Conservation (phyloP, 1,139 yeast species). For the Geotrichum histeridarum region DNA sequence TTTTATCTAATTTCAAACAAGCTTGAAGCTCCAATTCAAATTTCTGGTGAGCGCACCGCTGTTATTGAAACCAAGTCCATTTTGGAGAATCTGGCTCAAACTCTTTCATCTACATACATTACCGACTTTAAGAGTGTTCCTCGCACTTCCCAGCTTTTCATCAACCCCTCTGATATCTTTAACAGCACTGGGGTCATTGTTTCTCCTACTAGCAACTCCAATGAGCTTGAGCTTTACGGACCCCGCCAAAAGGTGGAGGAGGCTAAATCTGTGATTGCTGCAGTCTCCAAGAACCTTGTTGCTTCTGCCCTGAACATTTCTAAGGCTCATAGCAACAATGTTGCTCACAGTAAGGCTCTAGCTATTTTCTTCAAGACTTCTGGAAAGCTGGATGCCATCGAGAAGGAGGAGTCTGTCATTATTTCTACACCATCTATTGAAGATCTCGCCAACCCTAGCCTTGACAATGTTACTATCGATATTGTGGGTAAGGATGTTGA, state of each 20-base stretch:
- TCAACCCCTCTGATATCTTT: conserved; percentile 43
- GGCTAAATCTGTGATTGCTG: conserved; percentile 56
- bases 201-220: conserved; percentile 45
- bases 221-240: conserved; percentile 53
- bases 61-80: conserved; percentile 49
- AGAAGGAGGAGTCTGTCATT: conserved; percentile 45
- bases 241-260: conserved; percentile 56
- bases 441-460: conserved; percentile 38
- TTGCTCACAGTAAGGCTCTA: conserved; percentile 67
- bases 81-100: conserved; percentile 46
- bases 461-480: conserved; percentile 27
- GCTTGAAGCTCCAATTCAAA: conserved; percentile 35
- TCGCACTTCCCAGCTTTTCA: conserved; percentile 47
- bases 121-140: conserved; percentile 48
- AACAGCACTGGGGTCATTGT: conserved; percentile 60
- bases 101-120: conserved; percentile 34
- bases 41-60: conserved; percentile 62
- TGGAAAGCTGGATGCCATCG: conserved; percentile 41
- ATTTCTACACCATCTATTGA: conserved; percentile 52
- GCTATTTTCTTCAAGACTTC: conserved; percentile 59
- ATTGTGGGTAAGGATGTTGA: conserved; percentile 45
- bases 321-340: conserved; percentile 78
- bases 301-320: conserved; percentile 75
- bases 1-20: conserved; percentile 19
- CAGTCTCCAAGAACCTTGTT: conserved; percentile 50